A percentile compares a stretch with the other conserved stretches of the same genome.
These are phyloP conservation scores for Solanum dulcamara DNA, from an alignment of 257 asterid species.

Conservation along the genomic window DNA sequence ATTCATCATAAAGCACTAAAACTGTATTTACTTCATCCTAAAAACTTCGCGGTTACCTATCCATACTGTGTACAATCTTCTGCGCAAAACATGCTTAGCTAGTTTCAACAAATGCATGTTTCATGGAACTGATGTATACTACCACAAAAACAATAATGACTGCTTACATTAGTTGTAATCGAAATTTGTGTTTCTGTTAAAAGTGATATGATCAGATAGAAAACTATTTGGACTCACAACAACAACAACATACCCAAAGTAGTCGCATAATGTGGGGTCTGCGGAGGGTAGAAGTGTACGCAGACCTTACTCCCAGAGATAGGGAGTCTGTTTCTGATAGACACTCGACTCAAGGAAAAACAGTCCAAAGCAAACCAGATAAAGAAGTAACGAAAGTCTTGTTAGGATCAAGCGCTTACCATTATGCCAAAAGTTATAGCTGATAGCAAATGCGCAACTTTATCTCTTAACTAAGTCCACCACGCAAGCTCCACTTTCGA, in stretches of 20 bases:
- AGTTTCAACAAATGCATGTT: background rate
- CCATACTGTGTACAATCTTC: background rate
- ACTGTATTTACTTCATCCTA: background rate
- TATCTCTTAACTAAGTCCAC: no score
- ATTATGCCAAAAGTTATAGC: no score
- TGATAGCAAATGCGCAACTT: no score
- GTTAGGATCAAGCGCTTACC: no score
- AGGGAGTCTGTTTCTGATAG: background rate
- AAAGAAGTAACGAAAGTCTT: background rate
- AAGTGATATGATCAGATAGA: background rate
- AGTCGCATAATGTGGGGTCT: background rate
- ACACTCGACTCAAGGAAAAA: background rate
- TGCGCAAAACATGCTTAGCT: background rate
- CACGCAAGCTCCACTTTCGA: no score
- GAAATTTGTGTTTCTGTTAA: background rate
- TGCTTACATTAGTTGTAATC: background rate
- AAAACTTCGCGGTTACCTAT: background rate
- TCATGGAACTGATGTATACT: background rate
- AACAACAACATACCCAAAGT: background rate
- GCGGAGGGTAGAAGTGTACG: background rate
- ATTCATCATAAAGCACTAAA: background rate
- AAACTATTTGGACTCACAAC: background rate
- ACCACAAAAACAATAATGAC: background rate
- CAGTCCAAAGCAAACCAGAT: background rate
- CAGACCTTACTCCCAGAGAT: background rate